A percentile compares a stretch with the other conserved stretches of the same genome.
These are phyloP conservation scores for Dactylonectria estremocensis DNA, from an alignment of 2,329 filamentous ascomycete species.

Conservation along the genomic window DNA sequence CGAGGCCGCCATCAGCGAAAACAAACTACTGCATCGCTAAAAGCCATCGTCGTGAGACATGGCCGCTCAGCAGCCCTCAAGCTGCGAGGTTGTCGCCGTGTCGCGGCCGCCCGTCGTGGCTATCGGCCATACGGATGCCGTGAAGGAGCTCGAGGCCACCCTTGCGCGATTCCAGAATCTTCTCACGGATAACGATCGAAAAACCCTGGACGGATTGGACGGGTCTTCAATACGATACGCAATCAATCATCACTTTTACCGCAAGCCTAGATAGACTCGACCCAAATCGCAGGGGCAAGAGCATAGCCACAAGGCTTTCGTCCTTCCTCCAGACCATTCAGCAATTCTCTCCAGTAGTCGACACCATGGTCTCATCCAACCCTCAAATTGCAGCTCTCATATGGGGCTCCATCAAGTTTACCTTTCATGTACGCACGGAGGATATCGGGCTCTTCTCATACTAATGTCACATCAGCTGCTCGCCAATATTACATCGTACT, in stretches of 20 bases:
- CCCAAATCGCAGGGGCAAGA: conserved; percentile 26
- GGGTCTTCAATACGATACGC: conserved; percentile 13
- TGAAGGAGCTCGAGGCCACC: background rate
- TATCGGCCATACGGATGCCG: background rate
- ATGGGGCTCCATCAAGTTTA: conserved; percentile 31
- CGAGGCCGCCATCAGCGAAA: too few relatives aligned
- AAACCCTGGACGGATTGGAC: conserved; percentile 25
- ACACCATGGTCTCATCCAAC: conserved; percentile 30
- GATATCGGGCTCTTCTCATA: background rate
- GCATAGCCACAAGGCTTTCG: conserved; percentile 26
- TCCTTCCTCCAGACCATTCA: conserved; percentile 35
- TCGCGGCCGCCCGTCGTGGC: too few relatives aligned
- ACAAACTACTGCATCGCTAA: too few relatives aligned
- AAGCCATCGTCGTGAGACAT: too few relatives aligned
- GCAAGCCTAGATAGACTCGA: conserved; percentile 29
- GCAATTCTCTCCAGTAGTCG: conserved; percentile 31
- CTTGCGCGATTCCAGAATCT: conserved; percentile 32
- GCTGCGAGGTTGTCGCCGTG: too few relatives aligned
- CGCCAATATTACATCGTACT: conserved; percentile 38
- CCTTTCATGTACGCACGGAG: conserved; percentile 26
- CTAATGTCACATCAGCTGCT: conserved; percentile 27
- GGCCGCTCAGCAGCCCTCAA: too few relatives aligned
- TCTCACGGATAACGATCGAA: conserved; percentile 29
- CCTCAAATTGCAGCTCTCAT: conserved; percentile 23
- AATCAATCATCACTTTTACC: conserved; percentile 35